Percentiles rank a stretch among this genome's conserved stretches.
Conservation (phyloP, 2,329 filamentous ascomycete genomes). For the Aspergillus ochraceoroseus region DNA sequence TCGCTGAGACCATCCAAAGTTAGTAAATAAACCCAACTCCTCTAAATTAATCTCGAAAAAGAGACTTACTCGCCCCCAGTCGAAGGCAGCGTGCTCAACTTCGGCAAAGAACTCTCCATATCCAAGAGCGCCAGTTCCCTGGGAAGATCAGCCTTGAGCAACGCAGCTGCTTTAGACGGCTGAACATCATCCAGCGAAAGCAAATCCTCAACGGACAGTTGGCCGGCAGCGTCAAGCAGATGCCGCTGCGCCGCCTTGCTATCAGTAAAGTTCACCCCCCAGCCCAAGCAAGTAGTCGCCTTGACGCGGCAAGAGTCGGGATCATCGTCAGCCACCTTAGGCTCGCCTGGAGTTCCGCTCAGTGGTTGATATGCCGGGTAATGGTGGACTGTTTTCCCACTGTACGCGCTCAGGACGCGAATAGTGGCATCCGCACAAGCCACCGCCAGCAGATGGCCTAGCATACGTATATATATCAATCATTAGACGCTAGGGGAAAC, state of each 20-base stretch:
- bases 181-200: constrained; percentile 38
- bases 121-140: constrained; percentile 69
- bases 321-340: too few species aligned
- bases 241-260: constrained; percentile 42
- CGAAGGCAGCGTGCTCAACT: constrained; percentile 66
- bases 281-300: constrained; percentile 50
- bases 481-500: neutral
- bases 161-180: constrained; percentile 33
- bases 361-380: constrained; percentile 43
- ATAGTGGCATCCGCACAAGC: constrained; percentile 78
- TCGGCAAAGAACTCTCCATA: constrained; percentile 69
- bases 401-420: constrained; percentile 72
- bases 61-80: constrained; percentile 53
- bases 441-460: constrained; percentile 66
- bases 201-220: constrained; percentile 42
- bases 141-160: constrained; percentile 57
- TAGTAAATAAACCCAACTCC: neutral
- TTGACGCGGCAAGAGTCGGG: too few species aligned
- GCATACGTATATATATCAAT: neutral
- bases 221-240: constrained; percentile 33
- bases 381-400: constrained; percentile 72
- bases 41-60: neutral
- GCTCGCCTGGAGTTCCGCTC: constrained; percentile 21
- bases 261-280: constrained; percentile 54
- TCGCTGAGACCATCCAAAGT: constrained; percentile 36